A percentile compares a stretch with the other conserved stretches of the same genome.
Evolutionary conservation across 805 yeast genomes (phyloP).

Genomic region (Zygoascus flipseniorum): DNA sequence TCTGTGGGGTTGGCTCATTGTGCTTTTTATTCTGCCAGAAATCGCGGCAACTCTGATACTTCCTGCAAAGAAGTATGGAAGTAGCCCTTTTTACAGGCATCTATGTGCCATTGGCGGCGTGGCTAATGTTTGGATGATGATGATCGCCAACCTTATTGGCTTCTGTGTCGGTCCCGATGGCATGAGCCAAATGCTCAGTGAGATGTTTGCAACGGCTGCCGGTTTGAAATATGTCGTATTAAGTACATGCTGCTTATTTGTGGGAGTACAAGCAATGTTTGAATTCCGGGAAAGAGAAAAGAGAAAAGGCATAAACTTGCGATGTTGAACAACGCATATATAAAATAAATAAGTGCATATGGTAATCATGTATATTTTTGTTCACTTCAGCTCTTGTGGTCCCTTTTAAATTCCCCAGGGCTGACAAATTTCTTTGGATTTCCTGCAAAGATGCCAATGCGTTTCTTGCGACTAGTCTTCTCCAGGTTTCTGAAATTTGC

Average conservation of each 20-base stretch:
- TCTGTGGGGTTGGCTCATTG: conserved; percentile 95
- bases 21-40: conserved; percentile 82
- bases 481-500: conserved; percentile 52
- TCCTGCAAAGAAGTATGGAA: conserved; percentile 31
- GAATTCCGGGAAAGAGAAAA: conserved; percentile 82
- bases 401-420: conserved; percentile 68
- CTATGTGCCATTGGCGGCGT: conserved; percentile 85
- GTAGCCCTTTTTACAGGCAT: conserved; percentile 66
- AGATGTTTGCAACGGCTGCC: conserved; percentile 60
- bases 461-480: conserved; percentile 43
- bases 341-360: not conserved
- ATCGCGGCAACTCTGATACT: conserved; percentile 45
- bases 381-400: not conserved
- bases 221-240: conserved; percentile 56
- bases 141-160: conserved; percentile 91
- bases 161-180: conserved; percentile 93
- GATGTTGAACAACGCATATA: conserved; percentile 41
- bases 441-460: conserved; percentile 58
- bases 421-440: conserved; percentile 45
- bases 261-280: conserved; percentile 90
- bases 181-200: conserved; percentile 50
- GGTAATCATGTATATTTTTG: too few species aligned
- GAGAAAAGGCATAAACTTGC: conserved; percentile 71
- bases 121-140: conserved; percentile 92
- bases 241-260: conserved; percentile 61